Evolutionary conservation across 176 grass and related monocot species (phyloP), one percentile per base, ranked within the genome.

Genomic region (Areca catechu): DNA sequence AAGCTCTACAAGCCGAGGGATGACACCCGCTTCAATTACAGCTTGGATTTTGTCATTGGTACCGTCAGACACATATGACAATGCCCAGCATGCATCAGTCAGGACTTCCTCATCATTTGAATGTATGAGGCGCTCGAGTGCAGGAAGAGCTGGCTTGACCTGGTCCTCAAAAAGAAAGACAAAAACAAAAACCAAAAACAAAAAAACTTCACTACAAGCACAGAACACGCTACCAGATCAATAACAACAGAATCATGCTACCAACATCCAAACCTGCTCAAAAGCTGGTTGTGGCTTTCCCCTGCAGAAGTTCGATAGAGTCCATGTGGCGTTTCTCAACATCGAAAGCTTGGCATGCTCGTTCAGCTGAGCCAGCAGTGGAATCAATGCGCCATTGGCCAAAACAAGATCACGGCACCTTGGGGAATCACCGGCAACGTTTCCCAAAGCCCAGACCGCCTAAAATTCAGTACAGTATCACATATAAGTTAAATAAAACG

Each of bases 281-380:
- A 95, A 95, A 58, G 63, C 64, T 0, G 90, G 90, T 27, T 95
- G 90, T 20, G 90, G 90, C 58, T 95, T 95, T 47, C 90, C 90
- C 37, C 90, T 83, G 53, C 90, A 95, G 23, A 95, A 95, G 62
- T 95, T 95, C 5, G 90, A 95, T 2, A 95, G 82, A 19, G 90
- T 95, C 90, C 90, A 95, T 47, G 90, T 95, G 51, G 86, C 86
- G 48, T 95, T 95, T 70, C 90, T 89, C 10, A 95, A 83, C 90
- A 95, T 95, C 0, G 90, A 95, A 20, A 95, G 79, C 63, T 90
- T 95, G 7, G 90, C 86, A 21, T 86, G 82, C 60, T 95, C 90
- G 47, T 95, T 95, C 23, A 95, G 82, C 61, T 86, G 90, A 19
- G 80, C 86, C 52, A 95, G 68, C 55, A 95, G 71, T 0, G 91